A percentile compares a stretch with the other conserved stretches of the same genome.
phyloP scores from a whole-genome alignment of 129 eudicot species.

The Flaveria bidentis region DNA sequence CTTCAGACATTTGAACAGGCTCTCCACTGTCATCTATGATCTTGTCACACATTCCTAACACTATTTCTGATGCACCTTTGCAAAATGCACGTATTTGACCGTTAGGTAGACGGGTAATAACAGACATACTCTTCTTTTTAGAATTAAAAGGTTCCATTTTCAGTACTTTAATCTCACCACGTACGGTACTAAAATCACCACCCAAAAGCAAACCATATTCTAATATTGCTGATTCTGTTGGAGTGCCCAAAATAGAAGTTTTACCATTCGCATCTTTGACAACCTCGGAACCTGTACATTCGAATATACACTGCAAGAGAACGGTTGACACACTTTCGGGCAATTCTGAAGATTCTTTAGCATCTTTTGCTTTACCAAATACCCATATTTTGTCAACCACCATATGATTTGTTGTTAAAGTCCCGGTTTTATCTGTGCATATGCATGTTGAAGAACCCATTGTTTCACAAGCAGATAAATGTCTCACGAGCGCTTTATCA shows the following conservation, averaged over 20 bases:
- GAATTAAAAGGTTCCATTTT: conserved; percentile 89
- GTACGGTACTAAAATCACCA: conserved; percentile 62
- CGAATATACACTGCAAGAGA: conserved; percentile 74
- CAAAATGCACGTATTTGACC: conserved; percentile 64
- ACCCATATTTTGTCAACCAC: conserved; percentile 72
- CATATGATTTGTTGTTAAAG: conserved; percentile 94
- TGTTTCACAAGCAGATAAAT: conserved; percentile 93
- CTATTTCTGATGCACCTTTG: conserved; percentile 96
- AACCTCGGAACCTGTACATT: conserved; percentile 83
- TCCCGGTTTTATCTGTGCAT: conserved; percentile 94
- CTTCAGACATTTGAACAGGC: conserved; percentile 47
- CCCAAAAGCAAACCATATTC: conserved; percentile 73
- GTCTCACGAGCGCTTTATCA: conserved; percentile 78
- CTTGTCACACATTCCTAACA: conserved; percentile 65
- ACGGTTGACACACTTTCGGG: conserved; percentile 38
- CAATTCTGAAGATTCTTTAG: conserved; percentile 30
- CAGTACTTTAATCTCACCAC: conserved; percentile 45
- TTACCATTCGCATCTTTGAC: conserved; percentile 68
- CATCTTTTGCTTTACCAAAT: conserved; percentile 52
- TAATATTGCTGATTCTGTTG: conserved; percentile 86
- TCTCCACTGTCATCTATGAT: conserved; percentile 54
- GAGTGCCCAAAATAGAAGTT: conserved; percentile 69
- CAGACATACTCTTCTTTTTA: conserved; percentile 79
- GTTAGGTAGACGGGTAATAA: conserved; percentile 59
- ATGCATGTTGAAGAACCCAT: conserved; percentile 91